phyloP scores from a whole-genome alignment of 805 yeast genomes.

The Starmerella bombi region DNA sequence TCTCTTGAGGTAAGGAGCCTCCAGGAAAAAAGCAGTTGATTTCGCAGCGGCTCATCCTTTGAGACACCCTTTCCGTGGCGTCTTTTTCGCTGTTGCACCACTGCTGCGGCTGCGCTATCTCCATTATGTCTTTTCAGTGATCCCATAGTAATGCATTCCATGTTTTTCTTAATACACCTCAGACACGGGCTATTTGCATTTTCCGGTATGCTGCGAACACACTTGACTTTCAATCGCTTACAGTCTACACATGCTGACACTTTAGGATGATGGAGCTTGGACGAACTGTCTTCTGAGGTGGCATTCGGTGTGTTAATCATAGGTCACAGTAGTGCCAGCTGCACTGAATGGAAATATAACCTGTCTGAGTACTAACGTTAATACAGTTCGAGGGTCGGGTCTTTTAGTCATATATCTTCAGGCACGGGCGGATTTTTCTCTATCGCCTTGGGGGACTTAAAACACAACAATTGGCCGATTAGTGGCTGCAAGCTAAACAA shows the following conservation, averaged over 20 bases:
- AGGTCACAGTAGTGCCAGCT: too few relatives aligned
- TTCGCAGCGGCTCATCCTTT: conserved; percentile 8
- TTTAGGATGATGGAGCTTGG: conserved; percentile 4
- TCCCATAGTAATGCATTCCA: conserved; percentile 39
- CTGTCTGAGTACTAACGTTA: too few relatives aligned
- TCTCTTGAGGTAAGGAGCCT: conserved; percentile 31
- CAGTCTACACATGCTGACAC: conserved; percentile 36
- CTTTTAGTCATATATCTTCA: too few relatives aligned
- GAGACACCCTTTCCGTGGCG: background rate
- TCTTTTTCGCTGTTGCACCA: background rate
- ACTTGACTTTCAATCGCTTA: conserved; percentile 70
- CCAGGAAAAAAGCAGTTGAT: conserved; percentile 21
- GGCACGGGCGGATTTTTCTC: too few relatives aligned
- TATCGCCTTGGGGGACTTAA: too few relatives aligned
- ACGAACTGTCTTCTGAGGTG: background rate
- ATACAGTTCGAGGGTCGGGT: too few relatives aligned
- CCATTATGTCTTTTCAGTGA: background rate
- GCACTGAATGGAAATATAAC: too few relatives aligned
- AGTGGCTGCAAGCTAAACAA: too few relatives aligned
- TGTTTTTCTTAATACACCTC: conserved; percentile 53
- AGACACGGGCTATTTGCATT: conserved; percentile 56
- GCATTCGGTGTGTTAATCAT: too few relatives aligned
- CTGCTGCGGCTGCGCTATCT: background rate
- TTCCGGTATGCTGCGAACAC: conserved; percentile 53
- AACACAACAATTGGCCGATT: too few relatives aligned